phyloP scores from a whole-genome alignment of 768 basidiomycete species.

The Pisolithus albus region DNA sequence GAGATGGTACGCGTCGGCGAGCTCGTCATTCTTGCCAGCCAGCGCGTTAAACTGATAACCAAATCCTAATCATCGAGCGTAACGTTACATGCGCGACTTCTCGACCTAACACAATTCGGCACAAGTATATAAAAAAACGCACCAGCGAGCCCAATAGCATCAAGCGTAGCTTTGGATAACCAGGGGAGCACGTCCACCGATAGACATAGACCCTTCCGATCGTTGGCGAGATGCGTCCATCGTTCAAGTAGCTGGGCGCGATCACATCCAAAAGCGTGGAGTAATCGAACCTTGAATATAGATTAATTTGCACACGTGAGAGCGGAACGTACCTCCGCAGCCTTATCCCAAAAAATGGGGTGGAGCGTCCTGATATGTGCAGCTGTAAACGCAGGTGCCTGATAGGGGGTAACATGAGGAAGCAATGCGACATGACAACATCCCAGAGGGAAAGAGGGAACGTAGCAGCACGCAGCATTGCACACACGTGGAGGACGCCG shows the following conservation, averaged over 20 bases:
- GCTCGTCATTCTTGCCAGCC: constrained; percentile 39
- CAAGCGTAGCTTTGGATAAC: constrained; percentile 63
- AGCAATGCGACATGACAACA: neutral
- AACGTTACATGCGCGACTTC: neutral
- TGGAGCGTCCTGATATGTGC: constrained; percentile 42
- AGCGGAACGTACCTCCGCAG: constrained; percentile 36
- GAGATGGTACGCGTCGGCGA: constrained; percentile 47
- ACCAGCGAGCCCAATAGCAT: constrained; percentile 73
- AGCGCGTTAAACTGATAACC: constrained; percentile 49
- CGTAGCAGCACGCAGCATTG: neutral
- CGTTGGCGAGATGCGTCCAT: constrained; percentile 24
- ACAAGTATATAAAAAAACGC: constrained; percentile 1
- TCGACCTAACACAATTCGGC: neutral
- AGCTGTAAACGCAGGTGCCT: constrained; percentile 49
- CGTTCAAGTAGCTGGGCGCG: constrained; percentile 23
- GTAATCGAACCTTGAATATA: neutral
- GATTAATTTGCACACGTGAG: neutral
- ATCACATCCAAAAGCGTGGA: neutral
- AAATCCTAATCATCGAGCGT: constrained; percentile 36
- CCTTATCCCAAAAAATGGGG: constrained; percentile 56
- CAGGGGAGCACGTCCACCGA: constrained; percentile 55
- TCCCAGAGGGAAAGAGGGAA: neutral
- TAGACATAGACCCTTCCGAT: constrained; percentile 9
- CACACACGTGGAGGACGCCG: neutral
- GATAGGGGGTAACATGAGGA: neutral